Evolutionary conservation across 345 rosid species (phyloP).

Genomic region (Aurinia saxatilis): DNA sequence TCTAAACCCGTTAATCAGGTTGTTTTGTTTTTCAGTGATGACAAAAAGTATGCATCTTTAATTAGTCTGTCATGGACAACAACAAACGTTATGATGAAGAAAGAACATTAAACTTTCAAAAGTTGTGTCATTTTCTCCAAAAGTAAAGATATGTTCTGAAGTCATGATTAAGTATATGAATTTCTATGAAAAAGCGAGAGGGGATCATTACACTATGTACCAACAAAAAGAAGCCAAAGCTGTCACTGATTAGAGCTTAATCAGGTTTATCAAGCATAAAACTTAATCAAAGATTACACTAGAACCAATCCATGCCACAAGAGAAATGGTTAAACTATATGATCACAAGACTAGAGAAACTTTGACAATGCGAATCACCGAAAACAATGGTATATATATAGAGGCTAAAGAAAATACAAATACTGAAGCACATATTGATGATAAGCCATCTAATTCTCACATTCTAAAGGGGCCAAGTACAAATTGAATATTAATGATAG

Average conservation of each 20-base stretch:
- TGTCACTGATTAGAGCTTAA: slow-evolving; percentile 18
- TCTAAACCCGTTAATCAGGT: background rate
- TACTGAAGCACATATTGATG: slow-evolving; percentile 3
- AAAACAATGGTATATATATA: background rate
- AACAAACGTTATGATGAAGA: slow-evolving; percentile 31
- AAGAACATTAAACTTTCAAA: slow-evolving; percentile 29
- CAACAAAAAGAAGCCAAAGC: slow-evolving; percentile 12
- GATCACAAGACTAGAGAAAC: too few species aligned
- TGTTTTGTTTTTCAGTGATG: background rate
- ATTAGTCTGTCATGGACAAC: slow-evolving; percentile 15
- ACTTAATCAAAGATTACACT: background rate
- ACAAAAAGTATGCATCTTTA: slow-evolving; percentile 13
- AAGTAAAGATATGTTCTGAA: slow-evolving; percentile 18
- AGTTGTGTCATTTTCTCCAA: slow-evolving; percentile 18
- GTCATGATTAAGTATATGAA: slow-evolving; percentile 29
- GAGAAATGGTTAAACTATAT: background rate
- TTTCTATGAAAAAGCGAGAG: slow-evolving; percentile 17
- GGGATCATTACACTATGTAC: slow-evolving; percentile 25
- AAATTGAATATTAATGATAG: slow-evolving; percentile 24
- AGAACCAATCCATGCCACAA: background rate
- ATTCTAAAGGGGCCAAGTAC: slow-evolving; percentile 16
- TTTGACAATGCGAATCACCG: background rate
- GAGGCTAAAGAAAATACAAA: slow-evolving; percentile 17
- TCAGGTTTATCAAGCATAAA: too few species aligned
- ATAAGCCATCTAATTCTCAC: slow-evolving; percentile 1